These are phyloP conservation scores for Plasmodiophora brassicae DNA, from an alignment of 208 protist species.

Conservation along the genomic window DNA sequence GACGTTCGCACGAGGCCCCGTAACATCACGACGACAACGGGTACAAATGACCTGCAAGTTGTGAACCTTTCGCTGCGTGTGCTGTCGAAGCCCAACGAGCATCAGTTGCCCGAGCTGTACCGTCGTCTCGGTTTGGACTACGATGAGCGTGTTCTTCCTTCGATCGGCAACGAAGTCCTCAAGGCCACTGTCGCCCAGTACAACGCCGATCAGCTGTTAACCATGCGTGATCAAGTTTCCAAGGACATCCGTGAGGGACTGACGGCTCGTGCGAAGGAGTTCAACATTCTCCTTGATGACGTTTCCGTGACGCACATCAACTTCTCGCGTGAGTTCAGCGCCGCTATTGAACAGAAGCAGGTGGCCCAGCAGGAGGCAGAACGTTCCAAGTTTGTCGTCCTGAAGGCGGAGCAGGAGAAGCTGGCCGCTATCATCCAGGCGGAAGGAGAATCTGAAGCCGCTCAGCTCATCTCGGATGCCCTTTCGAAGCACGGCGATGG, in stretches of 20 bases:
- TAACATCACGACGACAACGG: slow-evolving; percentile 64
- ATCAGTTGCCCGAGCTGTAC: slow-evolving; percentile 84
- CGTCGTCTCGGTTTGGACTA: slow-evolving; percentile 87
- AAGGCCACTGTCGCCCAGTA: slow-evolving; percentile 95
- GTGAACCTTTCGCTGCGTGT: slow-evolving; percentile 96
- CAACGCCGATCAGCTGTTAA: slow-evolving; percentile 96
- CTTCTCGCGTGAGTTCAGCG: slow-evolving; percentile 62
- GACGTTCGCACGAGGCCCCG: slow-evolving; percentile 76
- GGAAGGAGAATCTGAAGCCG: slow-evolving; percentile 60
- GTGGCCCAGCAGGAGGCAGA: slow-evolving; percentile 73
- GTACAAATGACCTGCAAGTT: slow-evolving; percentile 76
- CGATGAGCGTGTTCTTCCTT: slow-evolving; percentile 93
- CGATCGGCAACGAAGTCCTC: slow-evolving; percentile 96
- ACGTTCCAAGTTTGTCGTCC: slow-evolving; percentile 55
- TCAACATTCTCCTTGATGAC: slow-evolving; percentile 91
- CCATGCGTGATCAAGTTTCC: slow-evolving; percentile 80
- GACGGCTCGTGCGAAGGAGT: slow-evolving; percentile 83
- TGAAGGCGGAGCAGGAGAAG: slow-evolving; percentile 53
- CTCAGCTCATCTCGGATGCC: slow-evolving; percentile 45
- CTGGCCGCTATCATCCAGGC: slow-evolving; percentile 40
- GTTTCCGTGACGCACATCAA: slow-evolving; percentile 78
- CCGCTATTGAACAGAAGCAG: slow-evolving; percentile 68
- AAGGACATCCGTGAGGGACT: slow-evolving; percentile 36
- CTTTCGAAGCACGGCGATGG: slow-evolving; percentile 55
- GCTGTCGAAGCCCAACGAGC: slow-evolving; percentile 84